phyloP scores from a whole-genome alignment of 1,139 yeast genomes.

The Candida freyschussii region DNA sequence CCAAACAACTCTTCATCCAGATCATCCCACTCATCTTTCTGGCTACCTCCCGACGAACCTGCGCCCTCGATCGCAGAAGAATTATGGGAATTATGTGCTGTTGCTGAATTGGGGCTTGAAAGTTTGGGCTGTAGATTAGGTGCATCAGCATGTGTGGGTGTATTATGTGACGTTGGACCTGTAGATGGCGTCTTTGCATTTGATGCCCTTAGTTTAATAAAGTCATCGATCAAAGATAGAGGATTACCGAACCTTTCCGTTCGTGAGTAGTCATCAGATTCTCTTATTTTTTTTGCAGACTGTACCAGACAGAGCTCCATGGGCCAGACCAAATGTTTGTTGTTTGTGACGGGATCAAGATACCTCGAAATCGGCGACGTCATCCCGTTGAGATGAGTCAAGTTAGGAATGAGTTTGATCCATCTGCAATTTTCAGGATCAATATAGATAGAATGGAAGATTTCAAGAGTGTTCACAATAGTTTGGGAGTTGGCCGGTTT shows the following conservation, averaged over 20 bases:
- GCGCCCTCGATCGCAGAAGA: no score
- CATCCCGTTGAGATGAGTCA: slow-evolving; percentile 62
- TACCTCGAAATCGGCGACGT: slow-evolving; percentile 59
- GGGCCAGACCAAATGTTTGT: slow-evolving; percentile 68
- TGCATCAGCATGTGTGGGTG: slow-evolving; percentile 16
- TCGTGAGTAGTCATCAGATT: no score
- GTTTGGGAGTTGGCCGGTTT: slow-evolving; percentile 50
- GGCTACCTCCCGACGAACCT: no score
- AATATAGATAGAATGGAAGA: slow-evolving; percentile 51
- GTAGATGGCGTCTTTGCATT: slow-evolving; percentile 30
- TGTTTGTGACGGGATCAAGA: slow-evolving; percentile 47
- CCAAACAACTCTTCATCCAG: slow-evolving; percentile 40
- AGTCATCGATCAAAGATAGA: slow-evolving; percentile 33
- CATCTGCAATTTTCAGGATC: slow-evolving; percentile 33
- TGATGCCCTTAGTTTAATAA: slow-evolving; percentile 33
- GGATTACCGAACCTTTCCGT: slow-evolving; percentile 28
- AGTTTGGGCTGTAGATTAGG: no score
- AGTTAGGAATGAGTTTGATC: slow-evolving; percentile 64
- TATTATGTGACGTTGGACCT: slow-evolving; percentile 21
- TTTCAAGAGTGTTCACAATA: slow-evolving; percentile 42
- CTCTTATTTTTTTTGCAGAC: slow-evolving; percentile 29
- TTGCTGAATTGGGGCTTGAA: no score
- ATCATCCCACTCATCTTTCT: slow-evolving; percentile 34
- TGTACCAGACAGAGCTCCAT: slow-evolving; percentile 59
- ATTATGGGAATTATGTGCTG: no score